These are phyloP conservation scores for Hysterangium stoloniferum DNA, from an alignment of 768 basidiomycete species.

Conservation along the genomic window DNA sequence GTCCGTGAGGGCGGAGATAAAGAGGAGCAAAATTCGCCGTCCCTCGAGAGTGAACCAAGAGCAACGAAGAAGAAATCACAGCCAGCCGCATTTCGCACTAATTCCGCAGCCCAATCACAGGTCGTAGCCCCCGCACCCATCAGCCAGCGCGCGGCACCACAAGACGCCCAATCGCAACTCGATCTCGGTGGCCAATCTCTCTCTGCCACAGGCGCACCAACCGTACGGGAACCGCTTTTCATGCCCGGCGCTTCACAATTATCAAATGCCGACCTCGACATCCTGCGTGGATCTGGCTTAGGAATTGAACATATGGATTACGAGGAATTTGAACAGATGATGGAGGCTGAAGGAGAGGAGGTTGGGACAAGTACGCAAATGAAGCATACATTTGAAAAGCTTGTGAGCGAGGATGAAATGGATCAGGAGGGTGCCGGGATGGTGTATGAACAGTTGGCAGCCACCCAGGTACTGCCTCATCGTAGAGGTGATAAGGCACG, in stretches of 20 bases:
- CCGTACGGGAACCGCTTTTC: slow-evolving; percentile 24
- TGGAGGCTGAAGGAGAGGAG: slow-evolving; percentile 55
- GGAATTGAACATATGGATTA: slow-evolving; percentile 60
- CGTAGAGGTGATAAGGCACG: not conserved
- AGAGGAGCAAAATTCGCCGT: not conserved
- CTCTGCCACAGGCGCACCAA: not conserved
- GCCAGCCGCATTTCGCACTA: not conserved
- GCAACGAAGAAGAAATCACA: not conserved
- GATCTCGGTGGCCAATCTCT: not conserved
- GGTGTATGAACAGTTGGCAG: not conserved
- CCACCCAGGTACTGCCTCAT: not conserved
- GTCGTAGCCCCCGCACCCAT: not conserved
- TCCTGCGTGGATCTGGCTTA: slow-evolving; percentile 52
- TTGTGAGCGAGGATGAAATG: not conserved
- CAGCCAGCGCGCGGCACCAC: not conserved
- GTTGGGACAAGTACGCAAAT: slow-evolving; percentile 19
- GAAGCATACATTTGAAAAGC: not conserved
- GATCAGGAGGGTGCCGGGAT: not conserved
- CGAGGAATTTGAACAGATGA: slow-evolving; percentile 51
- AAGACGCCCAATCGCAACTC: not conserved
- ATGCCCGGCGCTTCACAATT: slow-evolving; percentile 42
- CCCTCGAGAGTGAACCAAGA: not conserved
- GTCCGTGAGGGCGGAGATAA: slow-evolving; percentile 19
- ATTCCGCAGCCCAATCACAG: not conserved
- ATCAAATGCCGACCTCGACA: slow-evolving; percentile 44